These are phyloP conservation scores for Fragilariopsis cylindrus DNA, from an alignment of 108 stramenopile genomes.

Conservation along the genomic window DNA sequence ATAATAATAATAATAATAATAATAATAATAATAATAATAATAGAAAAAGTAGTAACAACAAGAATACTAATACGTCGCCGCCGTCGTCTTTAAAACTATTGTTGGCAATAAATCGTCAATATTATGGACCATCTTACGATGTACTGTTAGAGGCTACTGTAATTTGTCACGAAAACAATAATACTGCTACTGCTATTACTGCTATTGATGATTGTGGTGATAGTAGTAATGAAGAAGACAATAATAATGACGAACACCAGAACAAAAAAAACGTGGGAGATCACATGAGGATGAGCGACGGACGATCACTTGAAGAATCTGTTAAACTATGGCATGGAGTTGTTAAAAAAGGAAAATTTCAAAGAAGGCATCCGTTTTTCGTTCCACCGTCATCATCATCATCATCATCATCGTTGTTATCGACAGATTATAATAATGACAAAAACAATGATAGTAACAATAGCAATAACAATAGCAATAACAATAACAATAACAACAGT, in stretches of 20 bases:
- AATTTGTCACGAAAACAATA: background rate
- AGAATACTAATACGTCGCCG: background rate
- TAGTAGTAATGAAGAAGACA: too few species aligned
- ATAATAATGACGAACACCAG: too few species aligned
- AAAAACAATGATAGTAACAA: background rate
- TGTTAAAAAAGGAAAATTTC: conserved; percentile 29
- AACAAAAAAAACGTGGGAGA: background rate
- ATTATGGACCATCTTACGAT: conserved; percentile 32
- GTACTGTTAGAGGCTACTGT: conserved; percentile 14
- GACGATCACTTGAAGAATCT: background rate
- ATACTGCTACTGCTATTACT: background rate
- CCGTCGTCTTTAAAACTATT: background rate
- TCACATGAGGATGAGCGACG: background rate
- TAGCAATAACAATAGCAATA: background rate
- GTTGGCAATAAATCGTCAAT: conserved; percentile 27
- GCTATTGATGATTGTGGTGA: too few species aligned
- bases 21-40: background rate
- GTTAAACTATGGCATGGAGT: conserved; percentile 2
- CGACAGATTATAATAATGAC: too few species aligned
- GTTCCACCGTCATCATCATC: background rate
- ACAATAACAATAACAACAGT: background rate
- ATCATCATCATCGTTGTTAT: too few species aligned
- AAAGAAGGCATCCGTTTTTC: conserved; percentile 27
- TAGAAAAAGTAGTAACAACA: background rate
- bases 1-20: too few species aligned